These are phyloP conservation scores for Fusarium hostae DNA, from an alignment of 2,329 filamentous ascomycete genomes.

Conservation along the genomic window DNA sequence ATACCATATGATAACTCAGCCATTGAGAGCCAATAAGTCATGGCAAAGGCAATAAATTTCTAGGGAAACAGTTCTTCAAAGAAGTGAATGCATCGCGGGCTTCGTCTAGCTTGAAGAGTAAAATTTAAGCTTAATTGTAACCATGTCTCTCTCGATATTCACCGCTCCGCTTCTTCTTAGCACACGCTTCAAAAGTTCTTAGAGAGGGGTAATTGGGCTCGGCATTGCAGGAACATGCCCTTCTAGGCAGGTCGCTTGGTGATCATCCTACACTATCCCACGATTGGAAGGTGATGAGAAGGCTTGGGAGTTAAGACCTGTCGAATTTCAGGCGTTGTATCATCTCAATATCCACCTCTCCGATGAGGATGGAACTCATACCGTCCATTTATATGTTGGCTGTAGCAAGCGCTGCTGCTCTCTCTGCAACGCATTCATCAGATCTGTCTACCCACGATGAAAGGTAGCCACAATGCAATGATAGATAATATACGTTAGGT, in stretches of 20 bases:
- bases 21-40: too few species aligned
- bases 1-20: accelerated
- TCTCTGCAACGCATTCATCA: too few species aligned
- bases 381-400: too few species aligned
- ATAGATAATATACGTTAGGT: too few species aligned
- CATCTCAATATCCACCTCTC: too few species aligned
- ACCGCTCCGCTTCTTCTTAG: background rate
- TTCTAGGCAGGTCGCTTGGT: constrained; percentile 4
- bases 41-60: too few species aligned
- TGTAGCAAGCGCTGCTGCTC: too few species aligned
- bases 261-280: background rate
- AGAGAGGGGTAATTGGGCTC: constrained; percentile 5
- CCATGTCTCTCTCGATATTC: background rate
- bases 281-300: background rate
- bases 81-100: accelerated
- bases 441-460: too few species aligned
- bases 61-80: too few species aligned
- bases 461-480: too few species aligned
- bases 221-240: background rate
- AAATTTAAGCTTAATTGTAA: constrained; percentile 17
- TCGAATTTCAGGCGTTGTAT: too few species aligned
- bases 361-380: too few species aligned
- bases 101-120: accelerated
- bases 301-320: background rate
- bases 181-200: background rate